Evolutionary conservation across 2,329 filamentous ascomycete genomes (phyloP).

Genomic region (Tothia fuscella): DNA sequence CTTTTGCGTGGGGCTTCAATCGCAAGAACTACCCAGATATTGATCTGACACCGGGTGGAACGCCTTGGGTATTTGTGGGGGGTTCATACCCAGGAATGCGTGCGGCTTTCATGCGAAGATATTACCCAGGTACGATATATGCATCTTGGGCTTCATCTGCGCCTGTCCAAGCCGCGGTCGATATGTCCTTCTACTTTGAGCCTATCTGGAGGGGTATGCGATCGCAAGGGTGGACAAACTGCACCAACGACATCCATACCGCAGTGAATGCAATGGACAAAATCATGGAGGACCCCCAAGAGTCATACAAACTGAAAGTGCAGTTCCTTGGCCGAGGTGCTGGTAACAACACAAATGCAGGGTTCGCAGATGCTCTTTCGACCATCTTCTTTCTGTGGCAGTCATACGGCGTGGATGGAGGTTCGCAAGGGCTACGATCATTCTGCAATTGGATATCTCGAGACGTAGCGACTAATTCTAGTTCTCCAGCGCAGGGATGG

Average conservation of each 20-base stretch:
- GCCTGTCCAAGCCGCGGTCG: conserved; percentile 33
- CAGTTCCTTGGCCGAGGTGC: conserved; percentile 37
- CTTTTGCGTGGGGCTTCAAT: conserved; percentile 29
- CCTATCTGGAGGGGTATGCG: conserved; percentile 37
- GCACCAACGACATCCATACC: conserved; percentile 36
- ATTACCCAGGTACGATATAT: conserved; percentile 27
- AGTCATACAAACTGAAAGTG: conserved; percentile 32
- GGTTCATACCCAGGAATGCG: conserved; percentile 27
- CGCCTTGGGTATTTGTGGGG: conserved; percentile 28
- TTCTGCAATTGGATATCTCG: conserved; percentile 38
- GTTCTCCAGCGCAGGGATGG: conserved; percentile 30
- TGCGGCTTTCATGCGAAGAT: conserved; percentile 26
- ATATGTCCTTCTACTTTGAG: conserved; percentile 41
- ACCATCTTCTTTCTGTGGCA: conserved; percentile 34
- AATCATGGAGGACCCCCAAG: conserved; percentile 26
- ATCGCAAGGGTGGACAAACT: conserved; percentile 31
- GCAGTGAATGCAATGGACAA: conserved; percentile 38
- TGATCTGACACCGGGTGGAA: conserved; percentile 23
- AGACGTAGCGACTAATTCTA: conserved; percentile 25
- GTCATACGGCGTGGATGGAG: conserved; percentile 29
- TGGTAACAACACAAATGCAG: conserved; percentile 33
- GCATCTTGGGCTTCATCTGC: conserved; percentile 26
- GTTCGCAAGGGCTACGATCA: conserved; percentile 20
- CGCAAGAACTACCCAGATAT: conserved; percentile 22
- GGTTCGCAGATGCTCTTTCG: conserved; percentile 33